A percentile compares a stretch with the other conserved stretches of the same genome.
Evolutionary conservation across 768 basidiomycete species (phyloP).

Genomic region (Lyophyllum shimeji): DNA sequence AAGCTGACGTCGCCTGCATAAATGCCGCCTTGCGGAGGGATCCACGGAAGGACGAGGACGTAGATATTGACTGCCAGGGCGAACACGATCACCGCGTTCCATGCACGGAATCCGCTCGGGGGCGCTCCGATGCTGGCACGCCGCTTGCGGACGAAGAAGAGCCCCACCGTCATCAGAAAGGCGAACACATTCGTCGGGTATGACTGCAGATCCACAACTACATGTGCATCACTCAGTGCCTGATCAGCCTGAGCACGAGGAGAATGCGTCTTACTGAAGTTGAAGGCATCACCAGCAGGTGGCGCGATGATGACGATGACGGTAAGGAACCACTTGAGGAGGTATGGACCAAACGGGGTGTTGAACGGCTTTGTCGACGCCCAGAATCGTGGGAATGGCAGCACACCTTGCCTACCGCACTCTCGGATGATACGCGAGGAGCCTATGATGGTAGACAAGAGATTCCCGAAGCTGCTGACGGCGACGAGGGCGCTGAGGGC

Average conservation of each 20-base stretch:
- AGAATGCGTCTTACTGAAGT: conserved; percentile 33
- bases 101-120: conserved; percentile 33
- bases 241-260: neutral
- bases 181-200: conserved; percentile 37
- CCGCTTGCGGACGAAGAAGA: conserved; percentile 35
- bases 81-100: conserved; percentile 36
- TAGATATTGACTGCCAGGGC: conserved; percentile 37
- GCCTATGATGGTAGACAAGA: conserved; percentile 25
- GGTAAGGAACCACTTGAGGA: conserved; percentile 45
- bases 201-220: conserved; percentile 39
- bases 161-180: conserved; percentile 33
- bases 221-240: neutral
- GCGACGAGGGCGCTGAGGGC: conserved; percentile 38
- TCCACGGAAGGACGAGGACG: conserved; percentile 40
- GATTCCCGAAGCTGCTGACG: conserved; percentile 39
- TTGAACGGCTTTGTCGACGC: conserved; percentile 51
- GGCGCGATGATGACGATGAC: conserved; percentile 48
- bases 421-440: conserved; percentile 47
- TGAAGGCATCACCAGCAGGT: conserved; percentile 43
- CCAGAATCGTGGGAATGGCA: conserved; percentile 51
- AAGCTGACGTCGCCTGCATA: conserved; percentile 40
- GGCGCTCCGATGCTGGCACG: conserved; percentile 30
- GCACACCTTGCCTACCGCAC: conserved; percentile 49
- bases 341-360: conserved; percentile 46
- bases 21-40: conserved; percentile 37